Evolutionary conservation across 306 rosid genomes (phyloP), one percentile per base, ranked within the genome.

Genomic region (Sindora glabra): DNA sequence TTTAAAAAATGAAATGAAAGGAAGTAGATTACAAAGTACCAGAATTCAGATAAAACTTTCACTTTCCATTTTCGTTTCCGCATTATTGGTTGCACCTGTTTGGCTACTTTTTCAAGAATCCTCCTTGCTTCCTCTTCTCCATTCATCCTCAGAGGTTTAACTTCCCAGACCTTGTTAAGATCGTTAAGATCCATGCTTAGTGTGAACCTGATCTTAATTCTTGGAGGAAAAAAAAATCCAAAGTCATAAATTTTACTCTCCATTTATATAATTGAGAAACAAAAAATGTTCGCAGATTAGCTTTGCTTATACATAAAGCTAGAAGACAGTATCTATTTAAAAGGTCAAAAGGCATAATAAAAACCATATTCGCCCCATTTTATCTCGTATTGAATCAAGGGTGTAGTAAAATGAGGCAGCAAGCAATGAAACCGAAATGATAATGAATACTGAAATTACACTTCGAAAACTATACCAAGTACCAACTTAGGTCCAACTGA

Each of bases 151-250:
- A 72, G 75, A 7, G 80, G 65, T 33, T 73, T 79, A n/a, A 82
- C 67, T 55, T 75, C 85, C 88, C 88, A 79, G 12, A 82, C 88
- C 78, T 82, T 82, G 64, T 82, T 82, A 26, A 79, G 89, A 73
- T 82, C 85, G 59, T 75, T 78, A 14, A 82, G 82, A 63, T 75
- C 74, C 85, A 79, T 79, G 17, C 22, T 32, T 3, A 44, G 22
- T 22, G 50, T 24, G 32, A 9, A 27, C 56, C 37, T 21, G 36
- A 50, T 22, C 42, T 23, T n/a, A n/a, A n/a, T n/a, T n/a, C n/a
- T n/a, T n/a, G n/a, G n/a, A n/a, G n/a, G n/a, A n/a, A n/a, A n/a
- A n/a, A n/a, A 15, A 58, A 11, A 30, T 14, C 24, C 34, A 5
- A 45, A 44, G 47, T 37, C 27, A 63, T 23, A 14, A 37, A 63